phyloP scores from a whole-genome alignment of 2,329 filamentous ascomycete genomes.

The Cladosporium cucumerinum region DNA sequence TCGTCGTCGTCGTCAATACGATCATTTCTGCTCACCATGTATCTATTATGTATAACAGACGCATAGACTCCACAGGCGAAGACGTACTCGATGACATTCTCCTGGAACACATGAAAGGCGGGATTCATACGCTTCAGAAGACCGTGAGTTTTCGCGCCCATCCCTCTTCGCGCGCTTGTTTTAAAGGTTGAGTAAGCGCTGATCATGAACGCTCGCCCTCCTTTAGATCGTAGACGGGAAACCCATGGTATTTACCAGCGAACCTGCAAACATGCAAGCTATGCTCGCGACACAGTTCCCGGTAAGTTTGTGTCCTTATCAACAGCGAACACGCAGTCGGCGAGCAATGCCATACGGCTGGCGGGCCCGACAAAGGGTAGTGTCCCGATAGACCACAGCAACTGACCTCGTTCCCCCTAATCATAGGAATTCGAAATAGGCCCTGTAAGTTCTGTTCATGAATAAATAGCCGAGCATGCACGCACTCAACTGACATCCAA shows the following conservation, averaged over 20 bases:
- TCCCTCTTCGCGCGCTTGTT: too few species aligned
- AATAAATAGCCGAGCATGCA: not conserved
- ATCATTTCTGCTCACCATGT: too few species aligned
- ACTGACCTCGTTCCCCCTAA: not conserved
- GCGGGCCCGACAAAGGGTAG: too few species aligned
- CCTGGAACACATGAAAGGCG: constrained; percentile 6
- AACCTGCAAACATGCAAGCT: constrained; percentile 54
- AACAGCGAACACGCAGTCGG: not conserved
- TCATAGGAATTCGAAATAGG: constrained; percentile 42
- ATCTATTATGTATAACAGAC: not conserved
- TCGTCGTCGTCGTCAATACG: not conserved
- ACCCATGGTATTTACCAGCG: constrained; percentile 31
- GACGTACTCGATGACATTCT: constrained; percentile 26
- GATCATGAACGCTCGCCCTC: not conserved
- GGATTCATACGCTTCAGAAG: constrained; percentile 10
- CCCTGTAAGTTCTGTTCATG: not conserved
- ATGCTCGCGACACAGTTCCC: constrained; percentile 51
- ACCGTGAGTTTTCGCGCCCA: constrained; percentile 1
- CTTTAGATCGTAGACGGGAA: constrained; percentile 17
- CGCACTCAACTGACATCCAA: not conserved
- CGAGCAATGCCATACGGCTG: too few species aligned
- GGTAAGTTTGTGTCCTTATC: constrained; percentile 25
- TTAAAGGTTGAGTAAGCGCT: too few species aligned
- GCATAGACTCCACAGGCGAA: constrained; percentile 15
- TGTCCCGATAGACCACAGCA: not conserved